A percentile compares a stretch with the other conserved stretches of the same genome.
phyloP scores from a whole-genome alignment of 495 filamentous ascomycete genomes.

The Opeltia flavorubescens region DNA sequence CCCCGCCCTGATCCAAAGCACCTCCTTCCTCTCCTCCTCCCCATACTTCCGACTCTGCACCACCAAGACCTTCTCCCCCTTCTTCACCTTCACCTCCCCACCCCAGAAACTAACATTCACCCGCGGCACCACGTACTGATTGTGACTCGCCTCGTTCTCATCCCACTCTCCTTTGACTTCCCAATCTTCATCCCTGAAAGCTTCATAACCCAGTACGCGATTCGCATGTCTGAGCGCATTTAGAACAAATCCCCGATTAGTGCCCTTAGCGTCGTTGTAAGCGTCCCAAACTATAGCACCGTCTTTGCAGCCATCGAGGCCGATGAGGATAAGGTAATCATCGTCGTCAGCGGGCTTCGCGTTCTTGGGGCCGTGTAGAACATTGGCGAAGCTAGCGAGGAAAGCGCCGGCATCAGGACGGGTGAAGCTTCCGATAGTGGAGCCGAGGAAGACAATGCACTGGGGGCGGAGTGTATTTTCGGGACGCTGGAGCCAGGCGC shows the following conservation, averaged over 20 bases:
- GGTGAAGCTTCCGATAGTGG: conserved; percentile 37
- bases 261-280: conserved; percentile 54
- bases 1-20: background rate
- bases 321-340: conserved; percentile 28
- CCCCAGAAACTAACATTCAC: background rate
- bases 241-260: conserved; percentile 51
- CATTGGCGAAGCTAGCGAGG: conserved; percentile 3
- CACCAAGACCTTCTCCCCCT: background rate
- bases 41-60: background rate
- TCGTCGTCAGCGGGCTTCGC: conserved; percentile 35
- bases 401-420: conserved; percentile 5
- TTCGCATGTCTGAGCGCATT: conserved; percentile 63
- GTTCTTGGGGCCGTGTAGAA: conserved; percentile 38
- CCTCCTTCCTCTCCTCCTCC: background rate
- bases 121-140: background rate
- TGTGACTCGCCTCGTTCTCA: background rate
- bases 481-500: conserved; percentile 50
- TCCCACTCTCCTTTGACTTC: conserved; percentile 9
- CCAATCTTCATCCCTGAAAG: conserved; percentile 53
- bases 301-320: conserved; percentile 55
- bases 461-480: conserved; percentile 40
- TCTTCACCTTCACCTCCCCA: background rate
- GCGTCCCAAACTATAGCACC: conserved; percentile 49
- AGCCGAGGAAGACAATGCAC: conserved; percentile 57
- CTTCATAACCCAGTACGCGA: conserved; percentile 40